These are phyloP conservation scores for Pleurotus salmoneostramineus DNA, from an alignment of 768 basidiomycete genomes.

Conservation along the genomic window DNA sequence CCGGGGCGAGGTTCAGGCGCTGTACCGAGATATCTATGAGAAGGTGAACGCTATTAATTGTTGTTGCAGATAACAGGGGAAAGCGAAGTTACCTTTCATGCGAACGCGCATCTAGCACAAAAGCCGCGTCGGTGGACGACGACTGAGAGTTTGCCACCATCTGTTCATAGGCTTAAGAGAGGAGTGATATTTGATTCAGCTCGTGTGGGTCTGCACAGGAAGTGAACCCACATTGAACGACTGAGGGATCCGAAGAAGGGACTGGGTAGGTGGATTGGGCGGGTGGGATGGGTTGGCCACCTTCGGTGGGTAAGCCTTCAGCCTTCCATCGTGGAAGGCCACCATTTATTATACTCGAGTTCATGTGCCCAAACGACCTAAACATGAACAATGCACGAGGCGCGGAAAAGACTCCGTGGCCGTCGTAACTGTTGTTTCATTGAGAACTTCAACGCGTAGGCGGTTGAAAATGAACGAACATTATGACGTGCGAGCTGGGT, in stretches of 20 bases:
- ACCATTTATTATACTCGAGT: conserved; percentile 89
- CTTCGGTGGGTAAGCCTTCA: conserved; percentile 56
- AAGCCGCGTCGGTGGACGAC: conserved; percentile 35
- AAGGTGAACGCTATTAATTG: not conserved
- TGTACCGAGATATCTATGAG: conserved; percentile 68
- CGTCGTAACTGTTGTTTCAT: conserved; percentile 66
- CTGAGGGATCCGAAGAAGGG: conserved; percentile 46
- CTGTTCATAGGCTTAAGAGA: conserved; percentile 67
- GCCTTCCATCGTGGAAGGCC: conserved; percentile 81
- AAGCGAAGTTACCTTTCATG: conserved; percentile 60
- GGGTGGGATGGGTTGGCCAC: conserved; percentile 23
- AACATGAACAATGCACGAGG: conserved; percentile 95
- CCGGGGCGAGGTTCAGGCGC: conserved; percentile 89
- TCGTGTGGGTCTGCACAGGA: conserved; percentile 3
- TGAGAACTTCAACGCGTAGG: conserved; percentile 1
- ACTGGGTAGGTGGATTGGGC: conserved; percentile 39
- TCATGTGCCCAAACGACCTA: conserved; percentile 83
- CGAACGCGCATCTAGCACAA: conserved; percentile 88
- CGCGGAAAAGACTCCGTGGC: conserved; percentile 86
- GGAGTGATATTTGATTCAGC: not conserved
- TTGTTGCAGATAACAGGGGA: not conserved
- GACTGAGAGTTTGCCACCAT: conserved; percentile 67
- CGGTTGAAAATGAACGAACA: conserved; percentile 43
- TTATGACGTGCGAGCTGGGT: conserved; percentile 72
- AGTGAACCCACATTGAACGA: conserved; percentile 45